Evolutionary conservation across 164 flowering plant species (phyloP).

Genomic region (Amborella trichopoda): DNA sequence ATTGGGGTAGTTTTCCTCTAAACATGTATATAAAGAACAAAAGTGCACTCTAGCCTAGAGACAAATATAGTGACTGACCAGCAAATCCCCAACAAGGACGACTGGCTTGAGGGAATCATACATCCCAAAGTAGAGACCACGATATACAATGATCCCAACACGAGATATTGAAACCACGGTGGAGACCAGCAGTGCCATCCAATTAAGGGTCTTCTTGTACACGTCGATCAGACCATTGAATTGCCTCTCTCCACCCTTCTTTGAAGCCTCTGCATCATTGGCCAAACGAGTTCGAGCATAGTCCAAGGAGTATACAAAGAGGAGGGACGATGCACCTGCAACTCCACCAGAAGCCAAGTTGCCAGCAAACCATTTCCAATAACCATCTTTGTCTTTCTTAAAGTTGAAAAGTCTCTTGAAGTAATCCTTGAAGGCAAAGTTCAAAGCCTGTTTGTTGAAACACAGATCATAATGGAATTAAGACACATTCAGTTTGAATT

Average conservation of each 20-base stretch:
- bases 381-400: constrained; percentile 11
- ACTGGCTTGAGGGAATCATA: constrained; percentile 13
- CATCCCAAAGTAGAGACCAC: constrained; percentile 15
- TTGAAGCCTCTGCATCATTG: constrained; percentile 11
- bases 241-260: constrained; percentile 15
- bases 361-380: constrained; percentile 17
- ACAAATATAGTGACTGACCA: too few relatives aligned
- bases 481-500: neutral
- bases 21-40: too few relatives aligned
- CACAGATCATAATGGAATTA: neutral
- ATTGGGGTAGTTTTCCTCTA: too few relatives aligned
- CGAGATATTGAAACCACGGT: constrained; percentile 16
- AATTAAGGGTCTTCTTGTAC: constrained; percentile 11
- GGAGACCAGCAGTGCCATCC: constrained; percentile 12
- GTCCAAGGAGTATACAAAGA: constrained; percentile 13
- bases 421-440: constrained; percentile 15
- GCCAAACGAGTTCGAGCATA: constrained; percentile 14
- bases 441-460: constrained; percentile 5
- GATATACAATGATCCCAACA: constrained; percentile 13
- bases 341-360: constrained; percentile 15
- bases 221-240: constrained; percentile 11
- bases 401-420: constrained; percentile 14
- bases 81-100: constrained; percentile 3
- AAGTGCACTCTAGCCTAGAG: too few relatives aligned
- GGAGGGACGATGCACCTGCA: constrained; percentile 12